Evolutionary conservation across 2,329 filamentous ascomycete genomes (phyloP).

Genomic region (Colletotrichum agaves): DNA sequence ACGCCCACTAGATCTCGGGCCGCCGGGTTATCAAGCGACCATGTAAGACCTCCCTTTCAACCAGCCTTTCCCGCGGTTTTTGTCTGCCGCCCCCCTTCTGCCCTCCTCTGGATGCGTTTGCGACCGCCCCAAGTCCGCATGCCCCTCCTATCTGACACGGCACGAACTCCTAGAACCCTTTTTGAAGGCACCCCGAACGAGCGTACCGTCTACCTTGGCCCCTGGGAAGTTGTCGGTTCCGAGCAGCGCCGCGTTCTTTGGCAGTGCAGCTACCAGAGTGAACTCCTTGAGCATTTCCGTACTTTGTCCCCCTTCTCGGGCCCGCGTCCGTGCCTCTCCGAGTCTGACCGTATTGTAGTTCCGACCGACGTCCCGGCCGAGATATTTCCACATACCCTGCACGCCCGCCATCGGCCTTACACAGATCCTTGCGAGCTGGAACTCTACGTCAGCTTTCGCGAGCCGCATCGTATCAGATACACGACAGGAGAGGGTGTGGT

Average conservation of each 20-base stretch:
- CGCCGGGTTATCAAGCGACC: slow-evolving; percentile 64
- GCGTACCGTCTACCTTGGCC: slow-evolving; percentile 62
- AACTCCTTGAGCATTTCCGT: slow-evolving; percentile 63
- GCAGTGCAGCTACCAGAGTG: slow-evolving; percentile 64
- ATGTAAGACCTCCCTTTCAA: slow-evolving; percentile 51
- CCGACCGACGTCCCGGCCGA: slow-evolving; percentile 57
- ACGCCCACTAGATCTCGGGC: slow-evolving; percentile 60
- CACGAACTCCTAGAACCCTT: slow-evolving; percentile 53
- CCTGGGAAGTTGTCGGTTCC: slow-evolving; percentile 61
- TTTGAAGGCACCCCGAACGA: slow-evolving; percentile 61
- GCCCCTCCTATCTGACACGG: slow-evolving; percentile 24
- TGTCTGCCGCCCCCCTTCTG: neutral
- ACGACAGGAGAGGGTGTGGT: slow-evolving; percentile 57
- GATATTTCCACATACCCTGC: slow-evolving; percentile 60
- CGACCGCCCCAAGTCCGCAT: slow-evolving; percentile 2
- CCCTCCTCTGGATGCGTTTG: neutral
- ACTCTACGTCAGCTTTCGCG: slow-evolving; percentile 58
- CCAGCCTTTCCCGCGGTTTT: no score
- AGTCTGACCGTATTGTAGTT: slow-evolving; percentile 47
- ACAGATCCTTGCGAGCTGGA: slow-evolving; percentile 62
- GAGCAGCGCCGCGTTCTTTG: slow-evolving; percentile 61
- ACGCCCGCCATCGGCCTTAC: slow-evolving; percentile 62
- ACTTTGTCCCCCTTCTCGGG: slow-evolving; percentile 39
- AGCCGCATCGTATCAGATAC: slow-evolving; percentile 60
- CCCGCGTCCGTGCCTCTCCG: neutral